Conservation (phyloP, 2,329 filamentous ascomycete species). For the Alternaria sp. region DNA sequence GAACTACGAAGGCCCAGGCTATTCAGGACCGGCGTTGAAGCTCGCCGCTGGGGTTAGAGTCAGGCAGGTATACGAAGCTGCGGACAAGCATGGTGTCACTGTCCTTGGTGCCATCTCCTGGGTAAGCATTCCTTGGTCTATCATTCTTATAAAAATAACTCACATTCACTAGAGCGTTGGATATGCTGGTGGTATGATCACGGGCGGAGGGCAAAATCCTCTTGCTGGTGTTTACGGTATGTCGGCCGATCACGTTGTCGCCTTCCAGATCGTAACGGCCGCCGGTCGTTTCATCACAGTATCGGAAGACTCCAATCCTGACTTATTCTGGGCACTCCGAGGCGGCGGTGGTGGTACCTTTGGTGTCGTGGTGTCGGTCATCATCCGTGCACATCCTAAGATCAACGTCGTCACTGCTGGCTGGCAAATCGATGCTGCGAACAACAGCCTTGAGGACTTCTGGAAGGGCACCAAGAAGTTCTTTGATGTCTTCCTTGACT, state of each 20-base stretch:
- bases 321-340: conserved; percentile 34
- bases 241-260: conserved; percentile 30
- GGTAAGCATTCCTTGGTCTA: no score
- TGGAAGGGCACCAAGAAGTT: conserved; percentile 18
- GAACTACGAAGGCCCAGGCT: conserved; percentile 28
- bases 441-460: conserved; percentile 24
- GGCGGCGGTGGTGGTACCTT: conserved; percentile 31
- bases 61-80: conserved; percentile 37
- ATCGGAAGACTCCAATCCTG: conserved; percentile 10
- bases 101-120: no score
- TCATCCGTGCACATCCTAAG: conserved; percentile 29
- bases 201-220: conserved; percentile 61
- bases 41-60: conserved; percentile 37
- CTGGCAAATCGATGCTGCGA: neutral
- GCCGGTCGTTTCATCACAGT: conserved; percentile 17
- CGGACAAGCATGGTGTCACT: conserved; percentile 14
- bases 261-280: conserved; percentile 27
- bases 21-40: conserved; percentile 37
- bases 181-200: conserved; percentile 45
- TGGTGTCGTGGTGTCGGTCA: conserved; percentile 18
- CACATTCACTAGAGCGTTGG: conserved; percentile 52
- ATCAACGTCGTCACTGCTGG: neutral
- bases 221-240: conserved; percentile 53
- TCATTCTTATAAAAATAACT: no score
- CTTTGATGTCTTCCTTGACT: conserved; percentile 18